phyloP scores from a whole-genome alignment of 2,329 filamentous ascomycete genomes.

The Trichothecium sympodiale region DNA sequence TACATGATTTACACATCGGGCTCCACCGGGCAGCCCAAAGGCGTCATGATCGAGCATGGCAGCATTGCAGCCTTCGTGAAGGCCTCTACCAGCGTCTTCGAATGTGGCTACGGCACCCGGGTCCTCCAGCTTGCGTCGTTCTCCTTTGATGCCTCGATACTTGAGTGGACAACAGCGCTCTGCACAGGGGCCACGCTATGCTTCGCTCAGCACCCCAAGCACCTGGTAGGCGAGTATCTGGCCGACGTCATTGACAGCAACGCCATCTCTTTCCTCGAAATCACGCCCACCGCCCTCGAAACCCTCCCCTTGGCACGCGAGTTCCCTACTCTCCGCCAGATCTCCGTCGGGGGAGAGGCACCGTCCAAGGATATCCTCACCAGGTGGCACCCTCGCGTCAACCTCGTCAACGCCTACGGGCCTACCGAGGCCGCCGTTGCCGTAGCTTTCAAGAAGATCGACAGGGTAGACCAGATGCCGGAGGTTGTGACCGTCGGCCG shows the following conservation, averaged over 20 bases:
- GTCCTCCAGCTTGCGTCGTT: no score
- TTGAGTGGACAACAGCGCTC: slow-evolving; percentile 9
- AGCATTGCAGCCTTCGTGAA: slow-evolving; percentile 6
- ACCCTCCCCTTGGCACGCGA: slow-evolving; percentile 3
- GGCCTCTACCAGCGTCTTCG: slow-evolving; percentile 8
- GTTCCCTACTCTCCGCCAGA: slow-evolving; percentile 7
- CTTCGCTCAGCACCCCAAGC: slow-evolving; percentile 6
- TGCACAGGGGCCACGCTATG: slow-evolving; percentile 7
- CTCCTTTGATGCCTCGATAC: slow-evolving; percentile 10
- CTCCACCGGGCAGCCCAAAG: slow-evolving; percentile 23
- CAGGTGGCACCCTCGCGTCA: slow-evolving; percentile 5
- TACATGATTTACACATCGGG: slow-evolving; percentile 21
- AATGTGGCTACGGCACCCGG: no score
- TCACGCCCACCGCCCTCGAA: slow-evolving; percentile 4
- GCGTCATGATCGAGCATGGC: slow-evolving; percentile 19
- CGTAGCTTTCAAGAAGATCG: slow-evolving; percentile 5
- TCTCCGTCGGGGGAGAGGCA: slow-evolving; percentile 7
- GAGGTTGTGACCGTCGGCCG: slow-evolving; percentile 3
- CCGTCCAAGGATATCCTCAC: slow-evolving; percentile 4
- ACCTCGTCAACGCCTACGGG: slow-evolving; percentile 15
- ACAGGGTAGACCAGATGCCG: slow-evolving; percentile 2
- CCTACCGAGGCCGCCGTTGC: slow-evolving; percentile 15
- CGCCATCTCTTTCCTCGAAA: slow-evolving; percentile 2
- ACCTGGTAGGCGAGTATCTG: slow-evolving; percentile 1
- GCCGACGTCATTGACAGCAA: slow-evolving; percentile 5